Percentiles rank a stretch among this genome's conserved stretches.
phyloP scores from a whole-genome alignment of 2,329 filamentous ascomycete genomes.

The Niveomyces coronatus region DNA sequence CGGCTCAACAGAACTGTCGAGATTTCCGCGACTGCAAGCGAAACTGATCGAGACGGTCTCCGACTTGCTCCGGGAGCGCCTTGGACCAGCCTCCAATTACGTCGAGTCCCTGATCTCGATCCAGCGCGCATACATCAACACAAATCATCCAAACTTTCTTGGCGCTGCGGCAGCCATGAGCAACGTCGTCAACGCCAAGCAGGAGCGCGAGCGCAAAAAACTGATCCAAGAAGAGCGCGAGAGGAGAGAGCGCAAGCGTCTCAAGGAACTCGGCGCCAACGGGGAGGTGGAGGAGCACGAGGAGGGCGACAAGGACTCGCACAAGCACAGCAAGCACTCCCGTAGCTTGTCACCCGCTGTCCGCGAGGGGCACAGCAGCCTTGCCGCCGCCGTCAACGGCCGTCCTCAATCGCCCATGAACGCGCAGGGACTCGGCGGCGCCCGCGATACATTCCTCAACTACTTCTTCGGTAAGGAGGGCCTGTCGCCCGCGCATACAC shows the following conservation, averaged over 20 bases:
- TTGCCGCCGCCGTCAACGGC: slow-evolving; percentile 60
- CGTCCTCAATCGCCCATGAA: slow-evolving; percentile 54
- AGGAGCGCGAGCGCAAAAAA: slow-evolving; percentile 82
- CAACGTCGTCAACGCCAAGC: slow-evolving; percentile 86
- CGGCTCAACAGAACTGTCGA: slow-evolving; percentile 83
- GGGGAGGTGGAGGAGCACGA: slow-evolving; percentile 61
- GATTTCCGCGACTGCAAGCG: slow-evolving; percentile 85
- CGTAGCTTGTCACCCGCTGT: slow-evolving; percentile 78
- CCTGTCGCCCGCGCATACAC: slow-evolving; percentile 30
- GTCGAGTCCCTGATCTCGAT: slow-evolving; percentile 97
- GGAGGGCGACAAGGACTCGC: slow-evolving; percentile 47
- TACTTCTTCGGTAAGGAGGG: slow-evolving; percentile 99
- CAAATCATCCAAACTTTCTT: slow-evolving; percentile 97
- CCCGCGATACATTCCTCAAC: slow-evolving; percentile 87
- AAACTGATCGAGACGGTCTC: slow-evolving; percentile 98
- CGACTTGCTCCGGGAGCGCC: slow-evolving; percentile 80
- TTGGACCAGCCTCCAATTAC: slow-evolving; percentile 81
- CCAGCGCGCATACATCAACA: slow-evolving; percentile 97
- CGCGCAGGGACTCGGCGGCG: slow-evolving; percentile 44
- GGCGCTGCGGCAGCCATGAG: slow-evolving; percentile 96
- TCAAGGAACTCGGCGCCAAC: slow-evolving; percentile 78
- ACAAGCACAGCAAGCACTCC: slow-evolving; percentile 31
- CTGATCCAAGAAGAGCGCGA: slow-evolving; percentile 74
- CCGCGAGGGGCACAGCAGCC: slow-evolving; percentile 51
- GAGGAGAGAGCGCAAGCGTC: slow-evolving; percentile 69